Base-by-base conservation (phyloP, 805 yeast genomes). In the Myxozyma nipponensis region DNA sequence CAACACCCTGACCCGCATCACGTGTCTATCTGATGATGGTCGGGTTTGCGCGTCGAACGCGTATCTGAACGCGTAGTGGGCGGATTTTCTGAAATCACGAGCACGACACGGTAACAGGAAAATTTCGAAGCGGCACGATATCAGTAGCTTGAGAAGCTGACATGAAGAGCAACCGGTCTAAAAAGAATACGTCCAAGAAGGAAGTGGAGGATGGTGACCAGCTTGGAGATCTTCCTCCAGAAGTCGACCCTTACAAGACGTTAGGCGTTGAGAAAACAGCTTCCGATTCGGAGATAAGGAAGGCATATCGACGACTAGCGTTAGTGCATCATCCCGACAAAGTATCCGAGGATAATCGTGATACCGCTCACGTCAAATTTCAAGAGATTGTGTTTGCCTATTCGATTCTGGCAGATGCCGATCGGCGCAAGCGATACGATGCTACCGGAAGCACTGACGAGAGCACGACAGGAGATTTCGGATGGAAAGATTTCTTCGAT, bases 371-470 rank as follows among this genome's bases (percentile, higher is more conserved):
- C 47, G 42, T 32, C n/a, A 60, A 60, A 54, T 88, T 89, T 65
- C 84, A 87, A 44, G 69, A 77, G 58, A 75, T 88, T 18, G 90
- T 86, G 63, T 82, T 86, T 61, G 83, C 95, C 19, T 86, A 85
- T 64, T 72, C 82, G 39, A 74, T 88, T 0, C 69, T 88, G 23
- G 72, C 79, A 24, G 93, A 88, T 62, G 69, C 74, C 0, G 64
- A 66, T 34, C 75, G 77, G 55, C 71, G 87, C 25, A 71, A 70
- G 39, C 66, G 77, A 19, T 88, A 78, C 62, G 95, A 88, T 61
- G 63, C 66, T n/a, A 83, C 91, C 0, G 95, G 95, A 0, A 73
- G 79, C 1, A 62, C 82, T 26, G 76, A 72, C 5, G 81, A 76
- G 1, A 63, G 62, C 37, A 59, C 36, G 9, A 75, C 47, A 23